Evolutionary conservation across 306 rosid genomes (phyloP).

Genomic region (Prunus campanulata): DNA sequence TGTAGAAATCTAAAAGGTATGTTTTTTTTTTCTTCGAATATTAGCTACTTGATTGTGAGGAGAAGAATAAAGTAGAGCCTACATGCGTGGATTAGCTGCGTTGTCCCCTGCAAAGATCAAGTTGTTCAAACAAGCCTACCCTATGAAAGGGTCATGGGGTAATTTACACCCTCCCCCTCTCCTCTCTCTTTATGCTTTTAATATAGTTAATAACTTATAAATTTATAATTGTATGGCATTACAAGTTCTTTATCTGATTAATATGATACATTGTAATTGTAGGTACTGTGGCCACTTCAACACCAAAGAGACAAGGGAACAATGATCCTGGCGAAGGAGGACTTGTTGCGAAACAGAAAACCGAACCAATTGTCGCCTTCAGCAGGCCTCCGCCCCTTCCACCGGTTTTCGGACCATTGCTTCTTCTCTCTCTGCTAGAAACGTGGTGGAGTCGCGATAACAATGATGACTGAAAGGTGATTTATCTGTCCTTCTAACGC

Average conservation of each 20-base stretch:
- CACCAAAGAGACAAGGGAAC: constrained; percentile 41
- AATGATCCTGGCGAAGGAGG: constrained; percentile 32
- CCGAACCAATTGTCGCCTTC: constrained; percentile 49
- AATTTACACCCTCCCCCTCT: neutral
- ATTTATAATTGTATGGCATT: neutral
- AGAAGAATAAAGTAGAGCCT: neutral
- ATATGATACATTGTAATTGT: neutral
- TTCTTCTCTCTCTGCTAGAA: constrained; percentile 47
- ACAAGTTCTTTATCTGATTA: neutral
- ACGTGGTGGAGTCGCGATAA: constrained; percentile 35
- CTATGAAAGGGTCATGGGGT: constrained; percentile 48
- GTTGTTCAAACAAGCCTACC: constrained; percentile 32
- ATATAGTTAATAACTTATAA: neutral
- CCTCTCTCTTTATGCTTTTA: neutral
- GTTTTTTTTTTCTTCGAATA: neutral
- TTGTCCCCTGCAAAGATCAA: constrained; percentile 35
- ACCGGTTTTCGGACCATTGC: constrained; percentile 59
- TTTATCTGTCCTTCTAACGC: neutral
- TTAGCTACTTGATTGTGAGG: neutral
- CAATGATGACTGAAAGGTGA: constrained; percentile 45
- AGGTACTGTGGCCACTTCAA: constrained; percentile 44
- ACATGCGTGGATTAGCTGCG: constrained; percentile 38
- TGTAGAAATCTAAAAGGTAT: too few relatives aligned
- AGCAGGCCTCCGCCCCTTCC: constrained; percentile 72
- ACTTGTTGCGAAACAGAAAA: constrained; percentile 38